These are phyloP conservation scores for Oryza coarctata DNA, from an alignment of 176 grass and related monocot genomes.

Conservation along the genomic window DNA sequence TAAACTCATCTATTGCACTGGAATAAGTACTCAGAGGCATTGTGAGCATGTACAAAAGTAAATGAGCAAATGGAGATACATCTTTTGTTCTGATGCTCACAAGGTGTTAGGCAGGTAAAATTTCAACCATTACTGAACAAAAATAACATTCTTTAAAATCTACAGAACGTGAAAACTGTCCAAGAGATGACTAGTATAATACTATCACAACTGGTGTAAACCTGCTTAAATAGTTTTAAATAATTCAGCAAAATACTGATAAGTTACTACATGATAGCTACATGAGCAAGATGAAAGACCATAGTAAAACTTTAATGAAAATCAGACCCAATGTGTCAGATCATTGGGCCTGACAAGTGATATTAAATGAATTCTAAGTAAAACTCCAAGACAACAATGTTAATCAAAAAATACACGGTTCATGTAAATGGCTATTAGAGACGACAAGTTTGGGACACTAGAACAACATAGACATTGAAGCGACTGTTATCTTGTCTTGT, in stretches of 20 bases:
- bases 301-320: neutral
- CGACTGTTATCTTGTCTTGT: neutral
- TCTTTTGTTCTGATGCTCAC: neutral
- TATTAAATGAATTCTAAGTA: slow-evolving; percentile 6
- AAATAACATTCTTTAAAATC: neutral
- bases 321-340: neutral
- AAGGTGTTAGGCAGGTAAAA: neutral
- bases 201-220: slow-evolving; percentile 12
- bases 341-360: neutral
- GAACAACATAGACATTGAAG: neutral
- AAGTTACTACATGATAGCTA: neutral
- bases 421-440: neutral
- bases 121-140: neutral
- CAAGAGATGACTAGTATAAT: neutral
- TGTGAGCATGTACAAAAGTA: neutral
- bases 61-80: neutral
- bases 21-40: neutral
- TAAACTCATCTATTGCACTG: slow-evolving; percentile 1
- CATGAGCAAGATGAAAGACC: neutral
- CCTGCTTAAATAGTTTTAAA: neutral
- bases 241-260: neutral
- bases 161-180: neutral
- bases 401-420: neutral
- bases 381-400: neutral
- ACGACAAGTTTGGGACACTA: neutral